Base-by-base conservation (phyloP, 805 yeast species). In the Saccharomycopsis babjevae region DNA sequence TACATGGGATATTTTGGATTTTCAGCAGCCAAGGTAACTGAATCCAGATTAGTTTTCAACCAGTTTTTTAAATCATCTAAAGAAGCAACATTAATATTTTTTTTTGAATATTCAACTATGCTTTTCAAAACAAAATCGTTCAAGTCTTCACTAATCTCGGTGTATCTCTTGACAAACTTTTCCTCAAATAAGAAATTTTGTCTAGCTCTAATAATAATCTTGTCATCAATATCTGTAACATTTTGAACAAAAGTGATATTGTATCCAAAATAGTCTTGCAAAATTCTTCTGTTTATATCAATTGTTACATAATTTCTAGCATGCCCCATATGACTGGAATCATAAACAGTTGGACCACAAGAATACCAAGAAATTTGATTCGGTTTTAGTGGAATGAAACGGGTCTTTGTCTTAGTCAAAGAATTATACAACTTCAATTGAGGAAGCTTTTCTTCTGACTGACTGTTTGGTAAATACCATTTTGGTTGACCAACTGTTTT, bases 321-420 rank as follows among this genome's bases (percentile, higher is more conserved):
- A 72, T 94, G 99, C 25, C 99, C 99, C 97, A 94, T 91, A 71
- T 94, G 99, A 58, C 92, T 83, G 39, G 94, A 84, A 73, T 94
- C 97, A 70, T 94, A 94, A 16, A 94, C 99, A 0, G 99, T 94
- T 13, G 99, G 99, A 5, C 99, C 99, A 80, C 99, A 94, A 61
- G 91, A 88, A 76, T 94, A 94, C 99, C 99, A 94, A 0, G 91
- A 81, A 57, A 94, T 88, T 62, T 80, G 81, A 63, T 82, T 81
- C 40, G 70, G 70, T 1, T 82, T 81, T 61, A 77, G 73, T 1
- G 98, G 96, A n/a, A 84, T 72, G 68, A 94, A 93, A 61, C 78
- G 86, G 43, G 83, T 88, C 70, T 93, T 93, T 38, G 83, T 73
- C 67, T 96, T 79, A 3, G 98, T 93, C 67, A 93, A 78, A 5